A percentile compares a stretch with the other conserved stretches of the same genome.
phyloP scores from a whole-genome alignment of 2,329 filamentous ascomycete species.

The Trichoderma polysporum region DNA sequence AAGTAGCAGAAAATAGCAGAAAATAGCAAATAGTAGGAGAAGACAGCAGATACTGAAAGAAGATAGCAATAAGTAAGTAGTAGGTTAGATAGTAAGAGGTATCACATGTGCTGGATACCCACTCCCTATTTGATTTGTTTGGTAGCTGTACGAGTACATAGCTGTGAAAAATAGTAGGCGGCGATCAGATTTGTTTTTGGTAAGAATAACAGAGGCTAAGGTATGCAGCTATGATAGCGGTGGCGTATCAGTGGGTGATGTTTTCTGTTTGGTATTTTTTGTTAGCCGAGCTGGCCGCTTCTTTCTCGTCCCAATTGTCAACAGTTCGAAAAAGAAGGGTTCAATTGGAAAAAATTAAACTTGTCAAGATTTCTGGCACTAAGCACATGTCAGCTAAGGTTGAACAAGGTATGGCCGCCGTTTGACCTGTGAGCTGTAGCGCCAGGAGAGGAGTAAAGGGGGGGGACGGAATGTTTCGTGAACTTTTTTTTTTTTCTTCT shows the following conservation, averaged over 20 bases:
- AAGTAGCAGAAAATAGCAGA: too few relatives aligned
- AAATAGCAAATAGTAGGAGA: too few relatives aligned
- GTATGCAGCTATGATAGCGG: neutral
- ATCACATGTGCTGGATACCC: too few relatives aligned
- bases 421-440: slow-evolving; percentile 3
- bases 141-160: neutral
- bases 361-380: neutral
- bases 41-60: too few relatives aligned
- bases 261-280: neutral
- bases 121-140: neutral
- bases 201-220: neutral
- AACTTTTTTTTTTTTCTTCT: neutral
- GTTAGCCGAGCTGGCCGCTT: neutral
- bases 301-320: neutral
- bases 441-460: slow-evolving; percentile 9
- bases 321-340: neutral
- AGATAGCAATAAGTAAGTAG: too few relatives aligned
- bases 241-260: neutral
- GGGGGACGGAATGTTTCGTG: neutral
- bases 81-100: too few relatives aligned
- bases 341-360: neutral
- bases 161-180: neutral
- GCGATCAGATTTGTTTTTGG: neutral
- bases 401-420: slow-evolving; percentile 7
- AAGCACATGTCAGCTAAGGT: neutral